Evolutionary conservation across 2,329 filamentous ascomycete species (phyloP).

Genomic region (Leptographium flavum): DNA sequence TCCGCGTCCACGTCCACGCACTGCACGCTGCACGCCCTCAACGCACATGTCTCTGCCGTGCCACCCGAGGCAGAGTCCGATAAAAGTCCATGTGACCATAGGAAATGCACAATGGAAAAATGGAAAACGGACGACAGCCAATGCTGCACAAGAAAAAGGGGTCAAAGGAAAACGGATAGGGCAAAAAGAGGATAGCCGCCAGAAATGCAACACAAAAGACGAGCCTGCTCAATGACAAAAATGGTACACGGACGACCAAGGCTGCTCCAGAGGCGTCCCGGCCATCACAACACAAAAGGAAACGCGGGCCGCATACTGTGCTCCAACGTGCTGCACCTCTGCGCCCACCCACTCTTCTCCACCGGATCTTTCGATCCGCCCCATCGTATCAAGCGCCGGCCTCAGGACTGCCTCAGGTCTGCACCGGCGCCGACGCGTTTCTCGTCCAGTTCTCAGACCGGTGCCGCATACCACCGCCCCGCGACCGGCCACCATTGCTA

Average conservation of each 20-base stretch:
- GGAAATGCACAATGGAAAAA: not conserved
- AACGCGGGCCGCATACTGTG: no score
- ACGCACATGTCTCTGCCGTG: no score
- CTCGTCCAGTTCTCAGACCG: constrained; percentile 9
- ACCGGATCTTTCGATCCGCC: no score
- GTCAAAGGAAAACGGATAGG: no score
- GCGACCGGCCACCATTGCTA: constrained; percentile 3
- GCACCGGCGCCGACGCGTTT: constrained; percentile 2
- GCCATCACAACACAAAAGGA: not conserved
- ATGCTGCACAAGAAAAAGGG: not conserved
- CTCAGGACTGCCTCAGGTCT: constrained; percentile 3
- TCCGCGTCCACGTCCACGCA: no score
- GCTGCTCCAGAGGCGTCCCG: not conserved
- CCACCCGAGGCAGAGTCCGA: no score
- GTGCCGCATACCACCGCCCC: constrained; percentile 5
- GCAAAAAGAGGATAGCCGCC: not conserved
- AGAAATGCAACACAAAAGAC: not conserved
- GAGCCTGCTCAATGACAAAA: not conserved
- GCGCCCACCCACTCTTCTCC: no score
- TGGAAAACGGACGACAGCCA: not conserved
- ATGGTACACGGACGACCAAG: not conserved
- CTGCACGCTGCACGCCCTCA: no score
- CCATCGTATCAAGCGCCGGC: no score
- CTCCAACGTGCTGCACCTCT: no score
- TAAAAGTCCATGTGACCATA: no score